phyloP scores from a whole-genome alignment of 2,329 filamentous ascomycete species.

The Phialemoniopsis sp. region DNA sequence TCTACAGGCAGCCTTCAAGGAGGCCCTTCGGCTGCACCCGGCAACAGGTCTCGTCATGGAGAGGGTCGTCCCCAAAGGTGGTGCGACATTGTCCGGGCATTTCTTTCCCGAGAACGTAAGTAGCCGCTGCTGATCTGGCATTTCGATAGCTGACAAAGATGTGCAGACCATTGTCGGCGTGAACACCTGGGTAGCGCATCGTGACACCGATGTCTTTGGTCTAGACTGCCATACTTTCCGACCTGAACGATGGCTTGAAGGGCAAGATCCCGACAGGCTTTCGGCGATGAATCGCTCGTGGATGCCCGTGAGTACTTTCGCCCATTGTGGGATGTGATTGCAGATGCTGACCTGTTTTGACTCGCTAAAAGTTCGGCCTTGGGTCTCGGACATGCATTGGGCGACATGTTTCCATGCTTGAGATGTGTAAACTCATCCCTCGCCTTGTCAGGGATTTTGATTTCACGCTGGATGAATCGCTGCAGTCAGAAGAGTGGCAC shows the following conservation, averaged over 20 bases:
- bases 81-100: slow-evolving; percentile 18
- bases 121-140: slow-evolving; percentile 1
- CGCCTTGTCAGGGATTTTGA: slow-evolving; percentile 3
- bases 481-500: slow-evolving; percentile 16
- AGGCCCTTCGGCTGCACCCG: slow-evolving; percentile 41
- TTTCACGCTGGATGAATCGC: too few relatives aligned
- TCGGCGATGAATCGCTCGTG: slow-evolving; percentile 20
- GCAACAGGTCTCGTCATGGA: slow-evolving; percentile 35
- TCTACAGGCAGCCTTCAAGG: slow-evolving; percentile 42
- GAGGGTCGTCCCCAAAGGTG: slow-evolving; percentile 35
- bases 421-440: slow-evolving; percentile 30
- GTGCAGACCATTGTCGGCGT: slow-evolving; percentile 30
- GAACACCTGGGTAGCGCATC: slow-evolving; percentile 36
- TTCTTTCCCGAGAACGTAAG: slow-evolving; percentile 12
- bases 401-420: slow-evolving; percentile 27
- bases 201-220: slow-evolving; percentile 33
- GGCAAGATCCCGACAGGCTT: slow-evolving; percentile 14
- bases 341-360: neutral
- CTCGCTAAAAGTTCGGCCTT: slow-evolving; percentile 20
- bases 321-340: neutral
- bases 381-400: slow-evolving; percentile 29
- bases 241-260: slow-evolving; percentile 18
- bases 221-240: slow-evolving; percentile 29
- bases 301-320: slow-evolving; percentile 17
- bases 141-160: neutral